A percentile compares a stretch with the other conserved stretches of the same genome.
Evolutionary conservation across 2,329 filamentous ascomycete genomes (phyloP).

Genomic region (Aureobasidium lini): DNA sequence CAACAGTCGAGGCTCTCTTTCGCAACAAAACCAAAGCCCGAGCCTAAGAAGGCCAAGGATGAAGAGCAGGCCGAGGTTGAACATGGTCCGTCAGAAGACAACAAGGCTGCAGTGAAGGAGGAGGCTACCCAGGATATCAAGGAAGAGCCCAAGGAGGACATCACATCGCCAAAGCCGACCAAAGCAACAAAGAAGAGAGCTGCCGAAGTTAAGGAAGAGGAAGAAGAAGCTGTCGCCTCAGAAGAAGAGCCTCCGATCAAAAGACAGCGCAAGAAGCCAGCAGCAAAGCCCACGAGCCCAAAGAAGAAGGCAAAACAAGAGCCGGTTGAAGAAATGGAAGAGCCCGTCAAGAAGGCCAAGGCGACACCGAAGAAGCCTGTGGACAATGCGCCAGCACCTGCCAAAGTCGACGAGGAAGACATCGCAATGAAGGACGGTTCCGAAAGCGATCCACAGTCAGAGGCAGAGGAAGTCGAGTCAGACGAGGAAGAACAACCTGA

Average conservation of each 20-base stretch:
- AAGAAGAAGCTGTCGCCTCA: constrained; percentile 9
- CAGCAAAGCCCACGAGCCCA: constrained; percentile 14
- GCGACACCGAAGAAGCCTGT: neutral
- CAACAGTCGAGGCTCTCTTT: constrained; percentile 78
- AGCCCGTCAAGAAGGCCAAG: constrained; percentile 9
- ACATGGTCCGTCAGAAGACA: constrained; percentile 18
- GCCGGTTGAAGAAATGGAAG: constrained; percentile 28
- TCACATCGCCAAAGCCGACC: constrained; percentile 18
- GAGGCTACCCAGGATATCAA: constrained; percentile 24
- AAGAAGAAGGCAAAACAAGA: constrained; percentile 21
- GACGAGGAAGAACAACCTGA: constrained; percentile 59
- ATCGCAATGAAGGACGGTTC: constrained; percentile 15
- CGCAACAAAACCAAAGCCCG: constrained; percentile 34
- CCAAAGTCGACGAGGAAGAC: constrained; percentile 19
- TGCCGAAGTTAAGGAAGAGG: constrained; percentile 20
- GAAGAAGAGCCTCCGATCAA: constrained; percentile 30
- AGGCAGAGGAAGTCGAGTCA: constrained; percentile 38
- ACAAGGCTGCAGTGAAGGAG: constrained; percentile 18
- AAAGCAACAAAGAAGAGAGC: constrained; percentile 21
- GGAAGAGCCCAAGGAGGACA: constrained; percentile 17
- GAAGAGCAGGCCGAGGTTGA: constrained; percentile 15
- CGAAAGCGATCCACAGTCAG: constrained; percentile 16
- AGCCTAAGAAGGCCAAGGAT: constrained; percentile 16
- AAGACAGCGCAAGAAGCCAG: constrained; percentile 26
- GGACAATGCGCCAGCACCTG: neutral